Conservation (phyloP, 2,329 filamentous ascomycete species). For the Pyricularia grisea region DNA sequence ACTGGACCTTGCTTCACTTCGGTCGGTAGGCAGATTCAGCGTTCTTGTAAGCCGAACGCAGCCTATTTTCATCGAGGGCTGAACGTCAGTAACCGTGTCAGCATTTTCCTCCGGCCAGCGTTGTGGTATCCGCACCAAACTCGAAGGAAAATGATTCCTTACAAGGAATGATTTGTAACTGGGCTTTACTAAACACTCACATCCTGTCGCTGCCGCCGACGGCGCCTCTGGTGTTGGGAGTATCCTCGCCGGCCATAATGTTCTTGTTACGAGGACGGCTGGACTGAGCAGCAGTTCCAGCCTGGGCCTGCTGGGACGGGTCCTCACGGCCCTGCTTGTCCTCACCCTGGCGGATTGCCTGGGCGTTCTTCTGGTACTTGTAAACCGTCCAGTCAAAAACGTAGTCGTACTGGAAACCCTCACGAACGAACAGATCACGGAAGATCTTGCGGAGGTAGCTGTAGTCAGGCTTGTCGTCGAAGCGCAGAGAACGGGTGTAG, state of each 20-base stretch:
- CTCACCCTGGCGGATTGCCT: slow-evolving; percentile 84
- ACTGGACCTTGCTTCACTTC: slow-evolving; percentile 1
- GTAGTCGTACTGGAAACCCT: slow-evolving; percentile 99
- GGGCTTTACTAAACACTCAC: slow-evolving; percentile 70
- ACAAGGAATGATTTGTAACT: slow-evolving; percentile 63
- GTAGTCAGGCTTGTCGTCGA: slow-evolving; percentile 99
- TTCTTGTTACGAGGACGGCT: slow-evolving; percentile 51
- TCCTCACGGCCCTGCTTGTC: slow-evolving; percentile 65
- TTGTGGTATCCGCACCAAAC: slow-evolving; percentile 64
- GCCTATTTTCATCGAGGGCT: slow-evolving; percentile 77
- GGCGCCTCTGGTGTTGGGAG: slow-evolving; percentile 64
- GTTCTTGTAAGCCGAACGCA: slow-evolving; percentile 64
- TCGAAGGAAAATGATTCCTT: slow-evolving; percentile 81
- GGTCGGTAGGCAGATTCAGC: slow-evolving; percentile 1
- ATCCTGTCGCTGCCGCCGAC: slow-evolving; percentile 83
- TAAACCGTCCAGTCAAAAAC: slow-evolving; percentile 99
- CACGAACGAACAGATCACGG: slow-evolving; percentile 96
- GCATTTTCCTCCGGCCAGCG: slow-evolving; percentile 67
- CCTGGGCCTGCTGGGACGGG: slow-evolving; percentile 41
- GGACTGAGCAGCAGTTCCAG: slow-evolving; percentile 45
- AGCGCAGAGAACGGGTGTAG: slow-evolving; percentile 96
- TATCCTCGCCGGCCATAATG: slow-evolving; percentile 55
- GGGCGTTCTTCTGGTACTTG: slow-evolving; percentile 99
- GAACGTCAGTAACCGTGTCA: slow-evolving; percentile 67
- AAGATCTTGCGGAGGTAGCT: slow-evolving; percentile 99